These are phyloP conservation scores for Nectriaceae sp. DNA, from an alignment of 2,329 filamentous ascomycete genomes.

Conservation along the genomic window DNA sequence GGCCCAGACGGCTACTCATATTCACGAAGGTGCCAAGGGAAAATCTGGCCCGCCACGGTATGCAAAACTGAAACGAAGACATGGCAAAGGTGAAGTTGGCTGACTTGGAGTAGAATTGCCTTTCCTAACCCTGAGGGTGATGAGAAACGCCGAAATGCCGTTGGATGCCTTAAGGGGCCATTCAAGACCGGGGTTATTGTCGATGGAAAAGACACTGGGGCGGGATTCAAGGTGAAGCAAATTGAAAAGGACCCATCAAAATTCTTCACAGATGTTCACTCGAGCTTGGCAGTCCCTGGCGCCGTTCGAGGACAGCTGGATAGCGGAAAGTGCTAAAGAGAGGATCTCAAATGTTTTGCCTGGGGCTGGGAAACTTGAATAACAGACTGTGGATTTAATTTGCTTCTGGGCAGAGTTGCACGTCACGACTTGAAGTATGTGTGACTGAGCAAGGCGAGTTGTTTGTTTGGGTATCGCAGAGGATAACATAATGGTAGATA, in stretches of 20 bases:
- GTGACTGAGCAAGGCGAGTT: too few relatives aligned
- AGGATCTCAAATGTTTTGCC: background rate
- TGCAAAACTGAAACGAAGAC: background rate
- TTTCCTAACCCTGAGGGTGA: conserved; percentile 50
- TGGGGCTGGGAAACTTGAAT: too few relatives aligned
- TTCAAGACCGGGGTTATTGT: conserved; percentile 36
- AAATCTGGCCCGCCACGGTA: conserved; percentile 50
- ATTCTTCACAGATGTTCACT: conserved; percentile 58
- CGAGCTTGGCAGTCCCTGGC: conserved; percentile 48
- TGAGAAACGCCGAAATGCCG: conserved; percentile 35
- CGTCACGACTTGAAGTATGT: too few relatives aligned
- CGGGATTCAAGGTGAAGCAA: conserved; percentile 49
- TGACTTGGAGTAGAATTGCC: conserved; percentile 35
- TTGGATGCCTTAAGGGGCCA: conserved; percentile 44
- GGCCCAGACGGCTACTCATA: conserved; percentile 55
- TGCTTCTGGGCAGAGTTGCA: too few relatives aligned
- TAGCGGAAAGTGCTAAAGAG: conserved; percentile 17
- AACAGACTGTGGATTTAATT: too few relatives aligned
- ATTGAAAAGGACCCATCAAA: conserved; percentile 51
- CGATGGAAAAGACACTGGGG: conserved; percentile 34
- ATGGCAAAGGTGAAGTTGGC: conserved; percentile 1
- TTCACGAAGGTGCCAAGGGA: conserved; percentile 51
- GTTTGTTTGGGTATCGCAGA: background rate
- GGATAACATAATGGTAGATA: background rate
- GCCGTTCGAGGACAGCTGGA: conserved; percentile 53